Evolutionary conservation across 495 filamentous ascomycete species (phyloP).

Genomic region (Poronia punctata): DNA sequence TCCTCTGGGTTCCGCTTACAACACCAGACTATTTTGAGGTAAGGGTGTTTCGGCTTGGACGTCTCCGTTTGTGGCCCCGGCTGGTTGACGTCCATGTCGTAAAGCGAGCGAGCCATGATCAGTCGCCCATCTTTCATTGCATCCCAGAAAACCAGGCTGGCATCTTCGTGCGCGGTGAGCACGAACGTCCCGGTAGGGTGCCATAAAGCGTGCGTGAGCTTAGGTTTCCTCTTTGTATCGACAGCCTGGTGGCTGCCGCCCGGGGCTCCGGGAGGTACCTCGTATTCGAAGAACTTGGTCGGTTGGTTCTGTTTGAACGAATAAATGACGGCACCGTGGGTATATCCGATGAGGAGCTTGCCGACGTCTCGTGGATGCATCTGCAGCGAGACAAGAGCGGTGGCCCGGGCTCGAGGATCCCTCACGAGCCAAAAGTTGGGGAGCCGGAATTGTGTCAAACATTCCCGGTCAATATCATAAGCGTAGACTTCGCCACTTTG

Average conservation of each 20-base stretch:
- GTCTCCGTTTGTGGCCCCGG: slow-evolving; percentile 42
- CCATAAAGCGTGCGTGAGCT: slow-evolving; percentile 75
- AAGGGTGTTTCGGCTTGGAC: slow-evolving; percentile 51
- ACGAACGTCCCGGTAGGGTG: slow-evolving; percentile 93
- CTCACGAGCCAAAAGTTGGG: slow-evolving; percentile 76
- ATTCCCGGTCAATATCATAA: slow-evolving; percentile 82
- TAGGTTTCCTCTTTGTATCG: slow-evolving; percentile 56
- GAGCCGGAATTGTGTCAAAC: slow-evolving; percentile 66
- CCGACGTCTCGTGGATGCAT: slow-evolving; percentile 91
- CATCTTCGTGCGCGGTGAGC: slow-evolving; percentile 81
- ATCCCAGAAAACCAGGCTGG: slow-evolving; percentile 90
- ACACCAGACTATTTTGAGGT: slow-evolving; percentile 79
- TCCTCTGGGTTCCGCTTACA: slow-evolving; percentile 87
- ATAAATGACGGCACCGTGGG: slow-evolving; percentile 78
- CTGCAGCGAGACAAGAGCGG: slow-evolving; percentile 56
- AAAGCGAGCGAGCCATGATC: slow-evolving; percentile 73
- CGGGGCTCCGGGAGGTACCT: slow-evolving; percentile 72
- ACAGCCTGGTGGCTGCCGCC: slow-evolving; percentile 57
- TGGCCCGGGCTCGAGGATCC: slow-evolving; percentile 35
- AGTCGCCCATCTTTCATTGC: slow-evolving; percentile 74
- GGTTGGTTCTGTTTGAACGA: slow-evolving; percentile 83
- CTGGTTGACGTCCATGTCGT: slow-evolving; percentile 60
- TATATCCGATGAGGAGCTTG: slow-evolving; percentile 81
- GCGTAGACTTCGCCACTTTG: slow-evolving; percentile 75
- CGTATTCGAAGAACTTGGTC: slow-evolving; percentile 74